A percentile compares a stretch with the other conserved stretches of the same genome.
Conservation (phyloP, 306 rosid genomes). For the Prosopis cineraria region DNA sequence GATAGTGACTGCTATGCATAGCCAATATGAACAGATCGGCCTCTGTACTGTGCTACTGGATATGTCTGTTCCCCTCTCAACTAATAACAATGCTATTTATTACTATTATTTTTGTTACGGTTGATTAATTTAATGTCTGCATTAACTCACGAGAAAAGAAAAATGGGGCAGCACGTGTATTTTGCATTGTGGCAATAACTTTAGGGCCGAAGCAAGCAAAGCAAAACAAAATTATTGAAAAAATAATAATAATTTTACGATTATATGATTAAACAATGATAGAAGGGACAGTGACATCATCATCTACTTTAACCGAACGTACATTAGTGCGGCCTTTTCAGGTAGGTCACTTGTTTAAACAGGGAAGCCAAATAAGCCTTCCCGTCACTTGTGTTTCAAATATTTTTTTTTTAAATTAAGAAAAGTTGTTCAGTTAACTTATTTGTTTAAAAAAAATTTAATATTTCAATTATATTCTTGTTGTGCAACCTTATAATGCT, state of each 20-base stretch:
- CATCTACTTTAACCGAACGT: constrained; percentile 29
- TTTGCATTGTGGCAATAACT: no score
- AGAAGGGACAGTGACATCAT: constrained; percentile 25
- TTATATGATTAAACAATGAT: constrained; percentile 20
- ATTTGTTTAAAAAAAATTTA: no score
- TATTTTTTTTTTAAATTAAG: no score
- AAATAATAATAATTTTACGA: no score
- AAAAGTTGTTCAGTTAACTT: no score
- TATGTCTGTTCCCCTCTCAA: neutral
- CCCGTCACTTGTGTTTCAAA: no score
- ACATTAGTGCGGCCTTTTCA: constrained; percentile 23
- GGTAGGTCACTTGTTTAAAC: no score
- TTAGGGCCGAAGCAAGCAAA: no score
- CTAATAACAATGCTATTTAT: neutral
- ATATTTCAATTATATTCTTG: no score
- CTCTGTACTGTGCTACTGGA: neutral
- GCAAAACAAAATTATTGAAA: no score
- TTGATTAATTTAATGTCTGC: neutral
- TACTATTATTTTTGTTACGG: neutral
- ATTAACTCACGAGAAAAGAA: neutral
- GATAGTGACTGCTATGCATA: constrained; percentile 2
- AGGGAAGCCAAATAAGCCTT: no score
- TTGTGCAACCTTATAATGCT: no score
- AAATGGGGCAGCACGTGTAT: neutral
- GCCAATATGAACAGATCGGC: neutral